Percentiles rank a stretch among this genome's conserved stretches.
Evolutionary conservation across 352 stramenopile species (phyloP).

Genomic region (Pythium dissotocum): DNA sequence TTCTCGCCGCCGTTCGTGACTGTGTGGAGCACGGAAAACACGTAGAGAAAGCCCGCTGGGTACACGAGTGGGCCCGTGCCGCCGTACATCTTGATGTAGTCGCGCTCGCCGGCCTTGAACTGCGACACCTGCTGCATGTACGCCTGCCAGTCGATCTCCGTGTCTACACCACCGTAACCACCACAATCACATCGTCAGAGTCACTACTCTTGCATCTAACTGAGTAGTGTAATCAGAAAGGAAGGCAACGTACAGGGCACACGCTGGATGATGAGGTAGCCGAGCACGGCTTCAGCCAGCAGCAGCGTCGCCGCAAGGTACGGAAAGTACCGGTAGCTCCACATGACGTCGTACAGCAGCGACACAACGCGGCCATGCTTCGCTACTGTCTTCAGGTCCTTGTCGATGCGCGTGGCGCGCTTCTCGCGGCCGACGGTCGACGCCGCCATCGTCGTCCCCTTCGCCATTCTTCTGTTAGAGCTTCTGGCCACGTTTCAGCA

Average conservation of each 20-base stretch:
- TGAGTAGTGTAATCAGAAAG: background rate
- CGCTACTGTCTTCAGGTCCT: slow-evolving; percentile 82
- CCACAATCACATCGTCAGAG: slow-evolving; percentile 4
- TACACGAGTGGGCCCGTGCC: slow-evolving; percentile 98
- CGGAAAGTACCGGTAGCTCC: slow-evolving; percentile 86
- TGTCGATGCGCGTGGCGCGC: slow-evolving; percentile 82
- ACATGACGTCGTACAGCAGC: slow-evolving; percentile 83
- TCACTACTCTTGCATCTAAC: background rate
- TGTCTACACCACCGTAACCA: slow-evolving; percentile 65
- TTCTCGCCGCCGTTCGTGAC: slow-evolving; percentile 87
- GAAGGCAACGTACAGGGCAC: slow-evolving; percentile 52
- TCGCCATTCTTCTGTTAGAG: no score
- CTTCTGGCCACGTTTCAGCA: slow-evolving; percentile 23
- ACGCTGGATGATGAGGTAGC: slow-evolving; percentile 82
- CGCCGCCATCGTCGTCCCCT: slow-evolving; percentile 12
- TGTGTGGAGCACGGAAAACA: slow-evolving; percentile 94
- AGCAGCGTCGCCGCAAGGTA: slow-evolving; percentile 58
- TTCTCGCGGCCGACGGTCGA: slow-evolving; percentile 25
- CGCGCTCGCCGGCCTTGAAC: slow-evolving; percentile 92
- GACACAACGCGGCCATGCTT: slow-evolving; percentile 68
- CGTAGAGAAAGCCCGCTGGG: slow-evolving; percentile 97
- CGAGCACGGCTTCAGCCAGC: slow-evolving; percentile 53
- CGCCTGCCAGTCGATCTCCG: slow-evolving; percentile 99
- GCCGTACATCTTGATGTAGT: slow-evolving; percentile 96
- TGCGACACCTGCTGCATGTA: slow-evolving; percentile 98